Evolutionary conservation across 2,329 filamentous ascomycete genomes (phyloP), one percentile per base, ranked within the genome.

Genomic region (Chaetomiaceae sp.): DNA sequence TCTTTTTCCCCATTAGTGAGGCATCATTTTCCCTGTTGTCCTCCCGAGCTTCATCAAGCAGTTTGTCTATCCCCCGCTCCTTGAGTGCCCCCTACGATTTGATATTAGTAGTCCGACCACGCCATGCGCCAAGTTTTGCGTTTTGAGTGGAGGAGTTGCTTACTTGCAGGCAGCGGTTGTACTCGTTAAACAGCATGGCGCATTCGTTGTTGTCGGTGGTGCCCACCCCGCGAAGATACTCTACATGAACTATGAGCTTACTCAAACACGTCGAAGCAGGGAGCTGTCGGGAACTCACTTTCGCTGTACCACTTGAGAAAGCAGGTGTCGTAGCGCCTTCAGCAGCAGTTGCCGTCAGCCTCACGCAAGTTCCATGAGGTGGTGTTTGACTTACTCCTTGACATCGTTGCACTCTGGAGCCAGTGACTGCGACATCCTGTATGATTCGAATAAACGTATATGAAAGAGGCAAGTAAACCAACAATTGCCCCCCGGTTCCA

Each of bases 251-350:
- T 14, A 13, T 20, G n/a, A 45, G 38, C 37, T 36, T 10, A 20
- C 29, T 5, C 9, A 18, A 14, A 21, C 7, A 23, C 6, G 14
- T 14, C 25, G 21, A 21, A 11, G 34, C 20, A 7, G 3, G 2
- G 10, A 29, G 11, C 4, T 1, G 32, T 6, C 3, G 21, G 25
- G n/a, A 14, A 45, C 38, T 55, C 77, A 96, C 94, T 97, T 73
- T 99, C 94, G 67, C 91, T 96, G 71, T 99, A 99, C 94, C 94
- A 99, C 73, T 96, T 97, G 59, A 99, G 75, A 69, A 99, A 99
- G 74, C 94, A 99, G 48, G 87, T 91, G 70, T 99, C 94, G 68
- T 99, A 99, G 64, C 86, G 89, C 69, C 91, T 96, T 57, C 38
- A 8, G 18, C 21, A 36, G 34, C 16, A 23, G 25, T 21, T 45